These are phyloP conservation scores for Colletotrichum phormii DNA, from an alignment of 2,329 filamentous ascomycete genomes.

Conservation along the genomic window DNA sequence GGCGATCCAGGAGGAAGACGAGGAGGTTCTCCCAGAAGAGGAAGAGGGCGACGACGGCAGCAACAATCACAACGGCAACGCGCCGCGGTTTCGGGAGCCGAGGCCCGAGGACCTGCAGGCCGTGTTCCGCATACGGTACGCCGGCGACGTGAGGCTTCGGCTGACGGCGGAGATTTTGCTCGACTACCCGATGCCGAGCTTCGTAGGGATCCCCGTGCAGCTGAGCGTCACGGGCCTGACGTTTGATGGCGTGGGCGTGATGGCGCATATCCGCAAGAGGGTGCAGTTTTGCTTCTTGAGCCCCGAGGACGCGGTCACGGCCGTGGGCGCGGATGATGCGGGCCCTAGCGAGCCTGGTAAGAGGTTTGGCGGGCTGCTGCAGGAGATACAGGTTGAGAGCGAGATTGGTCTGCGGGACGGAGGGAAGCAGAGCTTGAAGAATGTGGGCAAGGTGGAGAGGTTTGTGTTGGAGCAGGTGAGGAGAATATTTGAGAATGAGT, in stretches of 20 bases:
- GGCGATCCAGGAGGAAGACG: conserved; percentile 52
- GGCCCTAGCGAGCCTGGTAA: conserved; percentile 39
- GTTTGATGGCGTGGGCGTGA: conserved; percentile 93
- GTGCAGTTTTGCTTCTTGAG: conserved; percentile 96
- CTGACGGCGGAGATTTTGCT: conserved; percentile 95
- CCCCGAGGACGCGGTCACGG: conserved; percentile 87
- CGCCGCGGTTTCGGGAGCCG: conserved; percentile 74
- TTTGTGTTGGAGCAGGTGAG: conserved; percentile 97
- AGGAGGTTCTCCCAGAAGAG: conserved; percentile 39
- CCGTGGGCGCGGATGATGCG: conserved; percentile 65
- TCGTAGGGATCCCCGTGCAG: conserved; percentile 94
- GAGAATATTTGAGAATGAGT: conserved; percentile 97
- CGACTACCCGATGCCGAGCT: conserved; percentile 98
- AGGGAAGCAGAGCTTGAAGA: conserved; percentile 95
- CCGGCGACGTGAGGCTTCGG: conserved; percentile 86
- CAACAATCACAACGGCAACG: conserved; percentile 36
- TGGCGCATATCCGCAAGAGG: conserved; percentile 89
- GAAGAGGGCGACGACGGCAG: conserved; percentile 37
- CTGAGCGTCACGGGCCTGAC: conserved; percentile 94
- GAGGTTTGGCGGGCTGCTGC: conserved; percentile 79
- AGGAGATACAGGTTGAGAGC: conserved; percentile 96
- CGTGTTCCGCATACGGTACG: conserved; percentile 90
- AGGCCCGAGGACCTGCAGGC: conserved; percentile 91
- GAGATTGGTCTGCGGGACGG: conserved; percentile 94
- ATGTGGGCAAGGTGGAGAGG: conserved; percentile 97